These are phyloP conservation scores for Neurospora sp. DNA, from an alignment of 495 filamentous ascomycete species.

Conservation along the genomic window DNA sequence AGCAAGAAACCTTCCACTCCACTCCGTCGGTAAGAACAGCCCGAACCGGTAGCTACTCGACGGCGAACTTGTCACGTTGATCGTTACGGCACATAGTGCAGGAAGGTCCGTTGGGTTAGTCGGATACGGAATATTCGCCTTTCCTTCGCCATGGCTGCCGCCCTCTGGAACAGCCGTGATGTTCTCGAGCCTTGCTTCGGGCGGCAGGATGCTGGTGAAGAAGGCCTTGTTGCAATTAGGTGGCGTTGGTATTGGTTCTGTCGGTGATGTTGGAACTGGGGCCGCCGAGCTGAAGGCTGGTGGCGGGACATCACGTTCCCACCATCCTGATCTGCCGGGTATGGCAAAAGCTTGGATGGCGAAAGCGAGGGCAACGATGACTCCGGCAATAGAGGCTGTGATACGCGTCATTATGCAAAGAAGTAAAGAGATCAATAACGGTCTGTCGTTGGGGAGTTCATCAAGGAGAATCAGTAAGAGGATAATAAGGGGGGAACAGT, in stretches of 20 bases:
- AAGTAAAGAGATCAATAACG: background rate
- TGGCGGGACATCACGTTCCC: background rate
- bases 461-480: background rate
- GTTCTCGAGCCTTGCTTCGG: slow-evolving; percentile 21
- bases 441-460: background rate
- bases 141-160: slow-evolving; percentile 26
- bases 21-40: slow-evolving; percentile 38
- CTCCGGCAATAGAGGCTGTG: background rate
- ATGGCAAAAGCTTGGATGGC: background rate
- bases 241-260: background rate
- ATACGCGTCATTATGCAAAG: slow-evolving; percentile 1
- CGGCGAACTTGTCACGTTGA: slow-evolving; percentile 34
- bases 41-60: slow-evolving; percentile 37
- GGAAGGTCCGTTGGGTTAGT: slow-evolving; percentile 35
- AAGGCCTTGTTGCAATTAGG: slow-evolving; percentile 12
- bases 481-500: too few species aligned
- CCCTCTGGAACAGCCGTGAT: slow-evolving; percentile 21
- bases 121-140: slow-evolving; percentile 31
- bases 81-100: slow-evolving; percentile 37
- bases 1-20: slow-evolving; percentile 35
- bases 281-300: background rate
- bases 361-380: background rate
- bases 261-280: background rate
- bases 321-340: background rate
- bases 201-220: slow-evolving; percentile 17